Base-by-base conservation (phyloP, 371 early-diverging fungal genomes). In the Syncephalastrum monosporum region DNA sequence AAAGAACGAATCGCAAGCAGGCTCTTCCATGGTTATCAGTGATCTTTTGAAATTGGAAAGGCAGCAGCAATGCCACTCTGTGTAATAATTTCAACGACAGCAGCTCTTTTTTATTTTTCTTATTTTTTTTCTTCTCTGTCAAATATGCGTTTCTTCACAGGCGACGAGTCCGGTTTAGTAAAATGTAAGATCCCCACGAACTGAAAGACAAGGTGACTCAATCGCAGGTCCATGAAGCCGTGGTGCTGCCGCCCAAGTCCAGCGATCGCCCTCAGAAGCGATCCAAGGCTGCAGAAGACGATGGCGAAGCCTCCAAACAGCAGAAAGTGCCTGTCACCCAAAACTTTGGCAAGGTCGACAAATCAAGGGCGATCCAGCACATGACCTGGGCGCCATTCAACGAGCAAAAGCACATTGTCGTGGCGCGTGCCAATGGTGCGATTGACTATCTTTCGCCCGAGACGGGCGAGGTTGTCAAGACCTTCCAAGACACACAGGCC, bases 81-180 rank as follows among this genome's bases (percentile, higher is more conserved):
- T 7, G 6, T 29, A 4, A 29, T 29, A 29, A 29, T 6, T 29
- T 29, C 29, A 29, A 7, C 29, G 29, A 29, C 29, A 29, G 29
- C 29, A 29, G 29, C 29, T 7, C 29, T 29, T 7, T 41, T 21
- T 21, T 21, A 53, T 16, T 15, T 53, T 49, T 21, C 13, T 13
- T 24, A 15, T 49, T 25, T 29, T 29, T 12, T 19, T 29, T 15
- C 15, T 16, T 16, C 21, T 29, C 50, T n/a, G 10, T 8, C 33
- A 63, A n/a, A 44, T 56, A 76, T 74, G 79, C 67, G 60, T 48
- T 68, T 67, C 27, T 84, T 75, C 58, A 87, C 87, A 24, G 89
- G 90, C 43, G 91, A 91, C 72, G 90, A 91, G 63, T 79, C 80
- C 33, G 91, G 91, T 14, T 75, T 91, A 58, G 63, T 89, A 47